Conservation (phyloP, 352 stramenopile species). For the Phytophthora cactorum region DNA sequence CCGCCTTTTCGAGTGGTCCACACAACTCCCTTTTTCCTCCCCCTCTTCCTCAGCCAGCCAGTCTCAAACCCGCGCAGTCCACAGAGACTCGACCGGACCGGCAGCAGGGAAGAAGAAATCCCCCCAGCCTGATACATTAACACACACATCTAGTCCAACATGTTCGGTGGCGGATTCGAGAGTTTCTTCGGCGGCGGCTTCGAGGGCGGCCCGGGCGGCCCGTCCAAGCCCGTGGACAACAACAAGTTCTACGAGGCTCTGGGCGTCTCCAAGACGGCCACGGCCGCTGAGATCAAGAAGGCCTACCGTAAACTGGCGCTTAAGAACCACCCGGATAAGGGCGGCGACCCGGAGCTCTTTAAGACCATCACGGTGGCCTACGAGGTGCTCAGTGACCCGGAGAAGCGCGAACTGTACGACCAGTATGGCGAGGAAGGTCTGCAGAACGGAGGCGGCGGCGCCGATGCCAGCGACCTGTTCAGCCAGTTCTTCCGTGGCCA, state of each 20-base stretch:
- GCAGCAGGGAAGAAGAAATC: conserved; percentile 16
- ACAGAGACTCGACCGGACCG: conserved; percentile 17
- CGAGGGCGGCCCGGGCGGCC: conserved; percentile 49
- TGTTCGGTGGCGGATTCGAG: conserved; percentile 89
- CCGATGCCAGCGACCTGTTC: conserved; percentile 94
- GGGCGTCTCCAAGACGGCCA: conserved; percentile 86
- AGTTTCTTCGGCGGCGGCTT: conserved; percentile 88
- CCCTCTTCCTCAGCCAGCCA: conserved; percentile 30
- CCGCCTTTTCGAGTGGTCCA: conserved; percentile 11
- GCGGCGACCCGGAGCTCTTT: conserved; percentile 96
- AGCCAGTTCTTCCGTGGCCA: conserved; percentile 96
- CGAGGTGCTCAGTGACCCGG: conserved; percentile 96
- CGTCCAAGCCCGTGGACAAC: conserved; percentile 83
- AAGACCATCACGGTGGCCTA: conserved; percentile 96
- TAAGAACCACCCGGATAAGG: conserved; percentile 98
- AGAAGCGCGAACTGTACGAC: conserved; percentile 91
- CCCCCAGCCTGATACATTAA: conserved; percentile 30
- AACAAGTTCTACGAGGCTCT: conserved; percentile 91
- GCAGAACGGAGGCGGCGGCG: conserved; percentile 85
- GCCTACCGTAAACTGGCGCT: conserved; percentile 90
- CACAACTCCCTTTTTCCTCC: conserved; percentile 32
- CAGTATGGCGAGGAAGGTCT: conserved; percentile 99
- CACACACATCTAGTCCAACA: conserved; percentile 32
- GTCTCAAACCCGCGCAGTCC: conserved; percentile 40
- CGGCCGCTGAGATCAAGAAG: conserved; percentile 89